Evolutionary conservation across 2,329 filamentous ascomycete genomes (phyloP).

Genomic region (Dothidotthia symphoricarpi): DNA sequence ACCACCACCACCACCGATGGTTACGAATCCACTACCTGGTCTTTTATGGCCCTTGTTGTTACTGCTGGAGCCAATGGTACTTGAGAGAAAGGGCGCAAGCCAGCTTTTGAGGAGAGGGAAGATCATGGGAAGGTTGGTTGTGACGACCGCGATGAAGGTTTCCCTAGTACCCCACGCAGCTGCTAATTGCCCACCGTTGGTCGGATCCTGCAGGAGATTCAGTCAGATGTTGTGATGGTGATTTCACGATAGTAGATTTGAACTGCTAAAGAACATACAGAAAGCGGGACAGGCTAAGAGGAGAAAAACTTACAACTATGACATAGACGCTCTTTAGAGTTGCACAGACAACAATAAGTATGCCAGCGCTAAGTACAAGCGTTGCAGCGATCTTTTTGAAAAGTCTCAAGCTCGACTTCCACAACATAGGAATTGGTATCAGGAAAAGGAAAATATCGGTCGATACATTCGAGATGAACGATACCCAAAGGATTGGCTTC

Average conservation of each 20-base stretch:
- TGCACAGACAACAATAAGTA: conserved; percentile 58
- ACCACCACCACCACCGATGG: conserved; percentile 17
- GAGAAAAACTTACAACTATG: conserved; percentile 29
- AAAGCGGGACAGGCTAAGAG: conserved; percentile 1
- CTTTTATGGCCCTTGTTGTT: conserved; percentile 13
- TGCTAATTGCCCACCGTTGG: conserved; percentile 44
- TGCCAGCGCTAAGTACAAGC: conserved; percentile 55
- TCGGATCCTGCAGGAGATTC: conserved; percentile 26
- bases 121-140: conserved; percentile 46
- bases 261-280: neutral
- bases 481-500: conserved; percentile 10
- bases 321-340: conserved; percentile 56
- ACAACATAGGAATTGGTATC: conserved; percentile 59
- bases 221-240: neutral
- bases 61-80: conserved; percentile 9
- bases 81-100: conserved; percentile 11
- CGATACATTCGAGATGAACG: conserved; percentile 50
- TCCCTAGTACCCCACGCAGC: conserved; percentile 49
- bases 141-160: conserved; percentile 48
- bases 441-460: conserved; percentile 60
- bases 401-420: conserved; percentile 50
- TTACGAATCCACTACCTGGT: conserved; percentile 14
- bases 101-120: conserved; percentile 15
- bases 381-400: conserved; percentile 55
- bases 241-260: neutral